Conservation (phyloP, 2,329 filamentous ascomycete genomes). For the Sporothrix pseudoabietina region DNA sequence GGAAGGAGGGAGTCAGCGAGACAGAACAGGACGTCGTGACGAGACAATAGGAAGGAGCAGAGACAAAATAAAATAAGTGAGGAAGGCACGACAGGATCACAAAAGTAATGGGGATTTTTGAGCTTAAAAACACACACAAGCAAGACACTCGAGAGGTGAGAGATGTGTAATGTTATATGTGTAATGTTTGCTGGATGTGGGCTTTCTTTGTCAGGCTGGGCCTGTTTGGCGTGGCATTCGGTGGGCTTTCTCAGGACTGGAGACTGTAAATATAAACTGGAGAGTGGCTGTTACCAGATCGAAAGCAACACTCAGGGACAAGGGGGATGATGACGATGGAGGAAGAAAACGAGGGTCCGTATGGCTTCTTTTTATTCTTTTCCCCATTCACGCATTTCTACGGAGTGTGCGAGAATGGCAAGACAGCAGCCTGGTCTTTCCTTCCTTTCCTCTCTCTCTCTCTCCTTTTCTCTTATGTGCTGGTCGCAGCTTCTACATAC, state of each 20-base stretch:
- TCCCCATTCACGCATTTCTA: neutral
- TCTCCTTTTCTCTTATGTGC: neutral
- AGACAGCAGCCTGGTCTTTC: constrained; percentile 15
- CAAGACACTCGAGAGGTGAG: neutral
- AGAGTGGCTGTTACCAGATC: constrained; percentile 1
- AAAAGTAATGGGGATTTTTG: neutral
- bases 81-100: neutral
- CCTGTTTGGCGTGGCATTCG: constrained; percentile 15
- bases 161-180: neutral
- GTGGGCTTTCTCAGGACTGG: neutral
- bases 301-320: constrained; percentile 9
- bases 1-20: constrained; percentile 1
- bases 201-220: neutral
- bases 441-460: neutral
- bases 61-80: constrained; percentile 12
- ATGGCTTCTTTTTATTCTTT: constrained; percentile 29
- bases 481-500: constrained; percentile 10
- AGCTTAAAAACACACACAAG: neutral
- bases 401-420: constrained; percentile 16
- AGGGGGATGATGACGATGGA: neutral
- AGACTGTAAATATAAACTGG: neutral
- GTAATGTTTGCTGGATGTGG: neutral
- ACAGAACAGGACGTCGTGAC: neutral
- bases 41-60: neutral
- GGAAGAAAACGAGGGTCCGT: constrained; percentile 14